Conservation (phyloP, 257 asterid genomes). For the Plantago elongata region DNA sequence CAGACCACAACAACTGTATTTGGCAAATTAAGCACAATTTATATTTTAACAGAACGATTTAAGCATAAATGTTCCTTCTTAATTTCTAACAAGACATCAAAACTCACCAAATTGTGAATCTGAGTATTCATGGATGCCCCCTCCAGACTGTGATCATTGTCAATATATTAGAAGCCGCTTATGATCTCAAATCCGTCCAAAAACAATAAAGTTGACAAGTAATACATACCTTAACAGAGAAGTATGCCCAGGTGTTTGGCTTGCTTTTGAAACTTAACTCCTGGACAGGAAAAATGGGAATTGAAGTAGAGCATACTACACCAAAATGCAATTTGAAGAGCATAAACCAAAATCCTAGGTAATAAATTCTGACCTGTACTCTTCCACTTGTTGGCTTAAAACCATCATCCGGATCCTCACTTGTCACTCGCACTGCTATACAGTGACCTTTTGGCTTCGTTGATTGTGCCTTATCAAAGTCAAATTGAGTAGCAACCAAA, state of each 20-base stretch:
- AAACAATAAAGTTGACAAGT: constrained; percentile 8
- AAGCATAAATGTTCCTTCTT: constrained; percentile 7
- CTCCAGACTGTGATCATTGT: constrained; percentile 83
- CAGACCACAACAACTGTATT: constrained; percentile 4
- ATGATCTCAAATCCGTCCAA: background rate
- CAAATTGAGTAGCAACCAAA: constrained; percentile 71
- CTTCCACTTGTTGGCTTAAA: constrained; percentile 99
- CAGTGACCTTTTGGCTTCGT: constrained; percentile 94
- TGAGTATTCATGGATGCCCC: constrained; percentile 98
- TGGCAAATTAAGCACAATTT: background rate
- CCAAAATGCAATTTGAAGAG: constrained; percentile 14
- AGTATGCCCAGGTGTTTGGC: constrained; percentile 99
- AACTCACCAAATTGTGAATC: constrained; percentile 98
- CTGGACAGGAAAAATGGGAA: constrained; percentile 37
- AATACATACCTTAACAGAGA: constrained; percentile 80
- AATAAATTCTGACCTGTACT: constrained; percentile 68
- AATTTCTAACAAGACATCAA: constrained; percentile 12
- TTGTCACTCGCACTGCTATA: constrained; percentile 98
- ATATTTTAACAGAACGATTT: background rate
- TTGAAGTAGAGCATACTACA: constrained; percentile 13
- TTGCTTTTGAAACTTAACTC: constrained; percentile 98
- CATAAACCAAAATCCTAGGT: constrained; percentile 6
- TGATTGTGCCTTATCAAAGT: constrained; percentile 86
- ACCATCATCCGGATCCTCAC: constrained; percentile 99
- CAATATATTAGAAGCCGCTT: constrained; percentile 23